Base-by-base conservation (phyloP, 805 yeast species). In the Ogataea paraovalis region DNA sequence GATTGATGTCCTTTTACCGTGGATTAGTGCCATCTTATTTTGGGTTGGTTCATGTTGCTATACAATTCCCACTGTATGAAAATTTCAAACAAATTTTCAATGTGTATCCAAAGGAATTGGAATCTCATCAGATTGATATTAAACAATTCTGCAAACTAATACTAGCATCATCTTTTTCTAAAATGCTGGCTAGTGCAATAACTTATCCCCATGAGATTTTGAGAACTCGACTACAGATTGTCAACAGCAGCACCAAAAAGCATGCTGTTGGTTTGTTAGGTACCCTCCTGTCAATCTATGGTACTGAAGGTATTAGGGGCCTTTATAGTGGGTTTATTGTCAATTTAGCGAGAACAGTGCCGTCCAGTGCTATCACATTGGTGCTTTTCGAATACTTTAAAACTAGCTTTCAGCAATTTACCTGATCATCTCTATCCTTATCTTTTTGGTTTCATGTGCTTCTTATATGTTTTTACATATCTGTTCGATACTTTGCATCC, bases 121-220 rank as follows among this genome's bases (percentile, higher is more conserved):
- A 39, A 7, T 7, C 37, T 45, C 10, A 43, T 49, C 18, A 41
- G 43, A 16, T 52, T 10, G 41, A 30, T 9, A 19, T 43, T 6
- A 18, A 21, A 30, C 56, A 50, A 47, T 65, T 80, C 33, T 43
- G 66, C 13, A 75, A 78, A 50, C 64, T 82, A 37, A 73, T 83
- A 2, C 56, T 72, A 20, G 95, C 97, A 2, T 85, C 96, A 2
- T 78, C 91, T 13, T 57, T 82, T 12, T 85, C 96, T 4, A 92
- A 92, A 65, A 86, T 91, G 85, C 73, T 85, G 43, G 98, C 98
- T 3, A 83, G 94, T 41, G 74, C 88, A 1, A 73, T 88, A 45
- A 92, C 98, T 0, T 92, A 92, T 62, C 98, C 99, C 2, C 99
- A 92, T 68, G 99, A 92, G 65, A 91, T 92, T 28, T 72, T 94